Evolutionary conservation across 2,329 filamentous ascomycete genomes (phyloP).

Genomic region (Talaromyces verruculosus): DNA sequence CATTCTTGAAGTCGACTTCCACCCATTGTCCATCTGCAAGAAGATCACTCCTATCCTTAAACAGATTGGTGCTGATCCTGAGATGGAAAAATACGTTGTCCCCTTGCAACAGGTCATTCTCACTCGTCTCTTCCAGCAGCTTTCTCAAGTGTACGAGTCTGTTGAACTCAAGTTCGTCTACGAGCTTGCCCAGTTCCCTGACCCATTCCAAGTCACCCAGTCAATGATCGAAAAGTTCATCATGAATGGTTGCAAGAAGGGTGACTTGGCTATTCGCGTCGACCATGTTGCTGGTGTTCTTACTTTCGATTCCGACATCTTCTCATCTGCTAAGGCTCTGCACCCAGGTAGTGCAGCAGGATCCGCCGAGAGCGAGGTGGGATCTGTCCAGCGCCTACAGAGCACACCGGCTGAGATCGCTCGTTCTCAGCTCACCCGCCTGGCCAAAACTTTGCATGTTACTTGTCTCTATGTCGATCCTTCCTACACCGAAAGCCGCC

Average conservation of each 20-base stretch:
- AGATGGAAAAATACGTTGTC: constrained; percentile 96
- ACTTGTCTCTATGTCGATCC: constrained; percentile 96
- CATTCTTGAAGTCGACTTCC: constrained; percentile 98
- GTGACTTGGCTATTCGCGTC: constrained; percentile 91
- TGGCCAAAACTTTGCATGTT: constrained; percentile 86
- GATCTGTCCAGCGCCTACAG: constrained; percentile 89
- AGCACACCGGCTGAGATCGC: constrained; percentile 98
- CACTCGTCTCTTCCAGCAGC: constrained; percentile 95
- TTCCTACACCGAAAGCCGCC: constrained; percentile 76
- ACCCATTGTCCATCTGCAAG: constrained; percentile 96
- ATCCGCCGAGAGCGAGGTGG: constrained; percentile 80
- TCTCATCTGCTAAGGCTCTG: constrained; percentile 91
- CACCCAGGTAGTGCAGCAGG: constrained; percentile 81
- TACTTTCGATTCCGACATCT: constrained; percentile 97
- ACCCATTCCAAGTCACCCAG: constrained; percentile 88
- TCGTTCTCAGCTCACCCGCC: constrained; percentile 85
- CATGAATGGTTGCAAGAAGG: constrained; percentile 99
- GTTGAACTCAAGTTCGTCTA: constrained; percentile 93
- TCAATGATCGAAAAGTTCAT: constrained; percentile 99
- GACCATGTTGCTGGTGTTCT: constrained; percentile 93
- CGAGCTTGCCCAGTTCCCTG: constrained; percentile 90
- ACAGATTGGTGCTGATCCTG: constrained; percentile 87
- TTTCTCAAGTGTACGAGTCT: constrained; percentile 98
- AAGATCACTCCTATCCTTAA: constrained; percentile 96
- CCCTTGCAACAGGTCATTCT: constrained; percentile 98